phyloP scores from a whole-genome alignment of 306 rosid species.

The Lithocarpus polystachyus region DNA sequence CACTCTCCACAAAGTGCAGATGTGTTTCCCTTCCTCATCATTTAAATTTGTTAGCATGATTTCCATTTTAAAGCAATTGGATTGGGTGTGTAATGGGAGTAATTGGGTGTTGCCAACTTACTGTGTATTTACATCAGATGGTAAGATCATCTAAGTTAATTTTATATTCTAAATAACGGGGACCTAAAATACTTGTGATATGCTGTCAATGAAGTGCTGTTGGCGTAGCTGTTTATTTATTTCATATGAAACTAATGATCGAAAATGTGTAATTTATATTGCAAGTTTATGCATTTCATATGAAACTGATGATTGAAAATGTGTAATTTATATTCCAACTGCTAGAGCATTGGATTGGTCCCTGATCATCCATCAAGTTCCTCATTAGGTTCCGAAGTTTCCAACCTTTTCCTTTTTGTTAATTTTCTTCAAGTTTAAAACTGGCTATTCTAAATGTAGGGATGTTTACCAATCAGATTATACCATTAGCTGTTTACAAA shows the following conservation, averaged over 20 bases:
- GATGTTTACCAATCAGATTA: not conserved
- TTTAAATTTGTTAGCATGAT: not conserved
- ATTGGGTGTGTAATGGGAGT: constrained; percentile 32
- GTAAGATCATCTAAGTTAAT: constrained; percentile 26
- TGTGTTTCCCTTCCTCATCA: not conserved
- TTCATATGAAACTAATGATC: too few relatives aligned
- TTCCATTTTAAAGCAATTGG: constrained; percentile 21
- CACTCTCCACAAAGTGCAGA: not conserved
- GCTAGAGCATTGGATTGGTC: not conserved
- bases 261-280: not conserved
- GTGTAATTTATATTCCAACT: not conserved
- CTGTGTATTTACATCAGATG: constrained; percentile 32
- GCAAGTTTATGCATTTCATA: not conserved
- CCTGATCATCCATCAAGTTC: not conserved
- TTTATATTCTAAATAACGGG: not conserved
- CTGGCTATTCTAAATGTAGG: not conserved
- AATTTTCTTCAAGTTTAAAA: not conserved
- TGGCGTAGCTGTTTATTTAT: not conserved
- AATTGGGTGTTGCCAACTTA: constrained; percentile 55
- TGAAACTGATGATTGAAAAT: not conserved
- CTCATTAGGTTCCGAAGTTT: not conserved
- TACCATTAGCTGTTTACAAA: not conserved
- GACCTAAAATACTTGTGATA: not conserved
- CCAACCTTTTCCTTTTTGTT: too few relatives aligned
- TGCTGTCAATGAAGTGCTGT: not conserved